These are phyloP conservation scores for Boletus calvinii DNA, from an alignment of 1,284 basidiomycete genomes.

Conservation along the genomic window DNA sequence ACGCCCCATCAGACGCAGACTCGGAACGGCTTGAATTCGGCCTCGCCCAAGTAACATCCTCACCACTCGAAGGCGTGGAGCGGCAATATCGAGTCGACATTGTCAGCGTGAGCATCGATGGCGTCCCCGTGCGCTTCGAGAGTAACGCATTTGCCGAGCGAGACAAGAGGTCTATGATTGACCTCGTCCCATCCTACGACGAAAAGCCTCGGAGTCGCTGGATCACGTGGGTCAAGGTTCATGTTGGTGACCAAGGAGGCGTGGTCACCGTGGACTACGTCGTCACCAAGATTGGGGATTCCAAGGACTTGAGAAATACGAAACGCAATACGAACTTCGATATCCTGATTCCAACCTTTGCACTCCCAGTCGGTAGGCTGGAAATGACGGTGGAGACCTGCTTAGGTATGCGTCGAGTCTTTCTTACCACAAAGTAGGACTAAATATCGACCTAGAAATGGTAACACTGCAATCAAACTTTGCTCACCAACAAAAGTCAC, in stretches of 20 bases:
- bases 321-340: constrained; percentile 38
- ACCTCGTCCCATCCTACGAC: constrained; percentile 45
- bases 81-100: constrained; percentile 50
- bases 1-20: constrained; percentile 54
- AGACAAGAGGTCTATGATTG: constrained; percentile 36
- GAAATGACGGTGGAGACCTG: constrained; percentile 56
- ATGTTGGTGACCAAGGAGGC: constrained; percentile 50
- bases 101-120: constrained; percentile 59
- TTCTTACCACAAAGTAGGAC: neutral
- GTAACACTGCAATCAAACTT: constrained; percentile 27
- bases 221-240: constrained; percentile 63
- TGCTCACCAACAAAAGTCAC: constrained; percentile 25
- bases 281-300: constrained; percentile 37
- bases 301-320: constrained; percentile 28
- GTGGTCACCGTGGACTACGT: constrained; percentile 63
- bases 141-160: constrained; percentile 42
- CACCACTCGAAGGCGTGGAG: constrained; percentile 11
- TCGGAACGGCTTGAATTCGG: constrained; percentile 77
- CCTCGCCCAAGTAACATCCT: constrained; percentile 46
- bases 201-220: constrained; percentile 52
- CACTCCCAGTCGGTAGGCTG: constrained; percentile 60
- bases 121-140: constrained; percentile 61
- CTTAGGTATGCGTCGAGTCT: constrained; percentile 41
- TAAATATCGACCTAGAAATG: constrained; percentile 19
- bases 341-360: constrained; percentile 66